Evolutionary conservation across 2,329 filamentous ascomycete species (phyloP).

Genomic region (Phaeomoniella chlamydospora): DNA sequence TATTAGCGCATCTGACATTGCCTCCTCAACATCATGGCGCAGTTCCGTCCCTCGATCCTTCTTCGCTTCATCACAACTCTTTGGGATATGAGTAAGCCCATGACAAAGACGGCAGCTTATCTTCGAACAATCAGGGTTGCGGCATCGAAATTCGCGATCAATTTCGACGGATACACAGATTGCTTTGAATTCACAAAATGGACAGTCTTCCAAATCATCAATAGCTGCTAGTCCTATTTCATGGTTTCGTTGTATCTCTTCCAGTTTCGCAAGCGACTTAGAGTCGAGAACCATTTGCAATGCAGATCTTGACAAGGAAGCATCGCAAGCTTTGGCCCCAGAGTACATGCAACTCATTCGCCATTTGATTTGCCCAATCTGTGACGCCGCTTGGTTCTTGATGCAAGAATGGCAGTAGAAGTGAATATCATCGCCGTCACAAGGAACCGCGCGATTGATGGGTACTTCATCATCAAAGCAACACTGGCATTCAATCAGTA

Average conservation of each 20-base stretch:
- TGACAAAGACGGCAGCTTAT: conserved; percentile 57
- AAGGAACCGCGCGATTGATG: conserved; percentile 54
- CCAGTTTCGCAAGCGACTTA: conserved; percentile 46
- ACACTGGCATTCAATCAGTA: conserved; percentile 54
- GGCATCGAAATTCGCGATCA: conserved; percentile 61
- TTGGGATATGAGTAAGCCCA: conserved; percentile 54
- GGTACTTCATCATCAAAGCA: conserved; percentile 53
- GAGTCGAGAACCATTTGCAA: conserved; percentile 9
- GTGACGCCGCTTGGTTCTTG: conserved; percentile 47
- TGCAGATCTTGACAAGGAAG: not conserved
- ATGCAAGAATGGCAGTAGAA: conserved; percentile 59
- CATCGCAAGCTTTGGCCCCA: conserved; percentile 25
- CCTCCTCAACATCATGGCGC: conserved; percentile 62
- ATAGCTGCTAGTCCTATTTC: conserved; percentile 55
- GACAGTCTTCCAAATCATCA: conserved; percentile 59
- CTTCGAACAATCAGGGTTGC: conserved; percentile 47
- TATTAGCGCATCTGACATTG: conserved; percentile 67
- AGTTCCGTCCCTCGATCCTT: conserved; percentile 44
- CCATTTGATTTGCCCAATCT: conserved; percentile 56
- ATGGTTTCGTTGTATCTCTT: conserved; percentile 56
- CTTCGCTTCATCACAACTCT: conserved; percentile 53
- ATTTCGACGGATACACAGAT: conserved; percentile 53
- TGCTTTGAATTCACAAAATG: conserved; percentile 69
- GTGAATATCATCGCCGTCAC: conserved; percentile 43
- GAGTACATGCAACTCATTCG: conserved; percentile 56